phyloP scores from a whole-genome alignment of 2,329 filamentous ascomycete genomes.

The Hypoxylon sp. region DNA sequence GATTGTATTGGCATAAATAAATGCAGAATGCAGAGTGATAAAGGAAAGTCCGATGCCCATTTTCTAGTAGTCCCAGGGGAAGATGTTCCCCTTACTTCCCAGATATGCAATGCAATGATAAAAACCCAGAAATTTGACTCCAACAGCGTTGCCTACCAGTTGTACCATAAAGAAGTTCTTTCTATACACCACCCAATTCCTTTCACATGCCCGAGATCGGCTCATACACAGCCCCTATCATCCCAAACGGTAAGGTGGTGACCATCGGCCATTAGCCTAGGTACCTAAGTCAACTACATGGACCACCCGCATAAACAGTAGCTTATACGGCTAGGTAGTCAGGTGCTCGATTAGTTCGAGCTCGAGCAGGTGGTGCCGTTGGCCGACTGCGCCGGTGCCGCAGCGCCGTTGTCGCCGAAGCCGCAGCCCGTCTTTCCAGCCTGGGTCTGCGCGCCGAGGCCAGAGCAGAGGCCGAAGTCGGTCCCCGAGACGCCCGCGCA shows the following conservation, averaged over 20 bases:
- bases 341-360: conserved; percentile 4
- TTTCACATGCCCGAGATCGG: not conserved
- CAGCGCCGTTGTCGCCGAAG: conserved; percentile 42
- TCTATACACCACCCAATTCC: not conserved
- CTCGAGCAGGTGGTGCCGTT: not conserved
- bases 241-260: not conserved
- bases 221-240: not conserved
- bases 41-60: conserved; percentile 15
- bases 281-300: not conserved
- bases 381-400: not conserved
- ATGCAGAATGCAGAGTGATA: conserved; percentile 8
- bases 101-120: conserved; percentile 26
- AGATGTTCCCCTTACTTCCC: not conserved
- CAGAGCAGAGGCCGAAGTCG: conserved; percentile 49
- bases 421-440: conserved; percentile 53
- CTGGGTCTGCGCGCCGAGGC: conserved; percentile 46
- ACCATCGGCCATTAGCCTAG: not conserved
- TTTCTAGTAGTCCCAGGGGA: not conserved
- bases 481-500: conserved; percentile 50
- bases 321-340: not conserved
- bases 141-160: not conserved
- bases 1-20: conserved; percentile 7
- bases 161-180: not conserved
- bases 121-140: not conserved
- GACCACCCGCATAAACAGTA: not conserved